Evolutionary conservation across 2,329 filamentous ascomycete genomes (phyloP).

Genomic region (Dothistroma septosporum): DNA sequence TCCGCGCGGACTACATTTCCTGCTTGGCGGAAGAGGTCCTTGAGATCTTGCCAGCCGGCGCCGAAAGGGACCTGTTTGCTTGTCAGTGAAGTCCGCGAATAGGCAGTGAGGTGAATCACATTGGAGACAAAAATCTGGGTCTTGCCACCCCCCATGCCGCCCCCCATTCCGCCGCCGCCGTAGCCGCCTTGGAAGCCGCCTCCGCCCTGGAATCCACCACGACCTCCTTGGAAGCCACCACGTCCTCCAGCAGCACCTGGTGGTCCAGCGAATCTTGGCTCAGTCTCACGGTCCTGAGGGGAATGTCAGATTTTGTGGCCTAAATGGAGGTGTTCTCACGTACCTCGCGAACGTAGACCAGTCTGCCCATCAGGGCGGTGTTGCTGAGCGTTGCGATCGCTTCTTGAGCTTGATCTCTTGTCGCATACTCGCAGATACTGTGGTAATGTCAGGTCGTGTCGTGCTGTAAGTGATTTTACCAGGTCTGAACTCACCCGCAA

Average conservation of each 20-base stretch:
- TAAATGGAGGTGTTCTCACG: slow-evolving; percentile 13
- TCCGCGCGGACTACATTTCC: slow-evolving; percentile 89
- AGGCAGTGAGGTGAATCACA: slow-evolving; percentile 62
- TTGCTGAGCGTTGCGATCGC: slow-evolving; percentile 98
- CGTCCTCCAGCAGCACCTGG: slow-evolving; percentile 57
- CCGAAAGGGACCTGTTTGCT: slow-evolving; percentile 80
- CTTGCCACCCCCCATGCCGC: slow-evolving; percentile 43
- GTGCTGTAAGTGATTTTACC: slow-evolving; percentile 3
- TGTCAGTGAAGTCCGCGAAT: slow-evolving; percentile 25
- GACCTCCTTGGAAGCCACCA: slow-evolving; percentile 52
- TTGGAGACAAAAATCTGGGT: slow-evolving; percentile 93
- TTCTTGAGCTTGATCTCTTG: slow-evolving; percentile 96
- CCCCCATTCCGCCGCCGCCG: slow-evolving; percentile 43
- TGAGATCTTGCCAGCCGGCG: slow-evolving; percentile 97
- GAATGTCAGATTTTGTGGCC: slow-evolving; percentile 12
- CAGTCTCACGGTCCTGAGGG: slow-evolving; percentile 85
- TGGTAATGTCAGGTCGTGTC: slow-evolving; percentile 7
- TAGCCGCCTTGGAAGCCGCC: slow-evolving; percentile 51
- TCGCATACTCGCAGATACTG: slow-evolving; percentile 99
- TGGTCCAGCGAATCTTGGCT: slow-evolving; percentile 69
- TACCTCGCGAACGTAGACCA: slow-evolving; percentile 98
- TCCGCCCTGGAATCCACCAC: slow-evolving; percentile 56
- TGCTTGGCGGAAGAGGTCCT: slow-evolving; percentile 97
- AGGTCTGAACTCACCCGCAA: slow-evolving; percentile 78
- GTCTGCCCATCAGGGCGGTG: slow-evolving; percentile 95